phyloP scores from a whole-genome alignment of 768 basidiomycete genomes.

The Podaxis pistillaris region DNA sequence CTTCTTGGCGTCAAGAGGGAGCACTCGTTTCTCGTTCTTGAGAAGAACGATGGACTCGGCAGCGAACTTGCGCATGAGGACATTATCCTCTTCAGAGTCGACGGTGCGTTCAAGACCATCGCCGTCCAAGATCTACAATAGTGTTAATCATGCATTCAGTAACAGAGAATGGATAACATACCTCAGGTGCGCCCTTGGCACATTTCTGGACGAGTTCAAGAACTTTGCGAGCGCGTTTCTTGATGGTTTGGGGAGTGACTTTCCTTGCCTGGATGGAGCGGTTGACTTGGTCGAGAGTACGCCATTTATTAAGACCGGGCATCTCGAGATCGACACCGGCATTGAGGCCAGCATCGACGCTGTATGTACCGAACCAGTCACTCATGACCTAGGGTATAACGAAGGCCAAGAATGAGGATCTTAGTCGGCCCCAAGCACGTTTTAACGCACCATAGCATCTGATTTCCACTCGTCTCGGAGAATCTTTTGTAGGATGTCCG shows the following conservation, averaged over 20 bases:
- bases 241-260: conserved; percentile 60
- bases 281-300: conserved; percentile 64
- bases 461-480: conserved; percentile 72
- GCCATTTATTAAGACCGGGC: conserved; percentile 78
- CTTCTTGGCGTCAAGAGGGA: conserved; percentile 47
- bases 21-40: conserved; percentile 59
- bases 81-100: conserved; percentile 60
- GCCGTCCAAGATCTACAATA: conserved; percentile 59
- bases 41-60: conserved; percentile 71
- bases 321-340: conserved; percentile 83
- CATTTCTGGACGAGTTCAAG: conserved; percentile 71
- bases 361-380: conserved; percentile 81
- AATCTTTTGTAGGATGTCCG: conserved; percentile 54
- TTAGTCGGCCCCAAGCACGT: not conserved
- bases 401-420: not conserved
- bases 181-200: conserved; percentile 65
- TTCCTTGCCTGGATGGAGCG: conserved; percentile 62
- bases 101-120: conserved; percentile 64
- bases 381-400: conserved; percentile 58
- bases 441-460: conserved; percentile 47
- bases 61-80: conserved; percentile 65
- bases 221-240: conserved; percentile 64
- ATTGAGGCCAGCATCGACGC: conserved; percentile 60
- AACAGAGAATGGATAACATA: conserved; percentile 21
- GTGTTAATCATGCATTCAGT: not conserved